Percentiles rank a stretch among this genome's conserved stretches.
Conservation (phyloP, 345 rosid species). For the Mercurialis annua region DNA sequence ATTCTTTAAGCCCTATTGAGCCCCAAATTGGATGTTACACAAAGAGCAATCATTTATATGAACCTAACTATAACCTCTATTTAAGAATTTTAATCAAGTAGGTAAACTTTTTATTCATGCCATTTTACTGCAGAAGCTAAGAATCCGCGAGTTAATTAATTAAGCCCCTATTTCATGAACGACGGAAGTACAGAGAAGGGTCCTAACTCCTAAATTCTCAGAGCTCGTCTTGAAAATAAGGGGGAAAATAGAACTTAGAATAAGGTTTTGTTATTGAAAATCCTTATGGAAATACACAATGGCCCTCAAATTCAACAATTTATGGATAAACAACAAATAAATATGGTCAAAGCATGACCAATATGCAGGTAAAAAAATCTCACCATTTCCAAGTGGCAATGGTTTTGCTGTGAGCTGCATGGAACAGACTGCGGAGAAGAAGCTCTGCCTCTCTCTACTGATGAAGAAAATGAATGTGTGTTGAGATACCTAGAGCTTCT, state of each 20-base stretch:
- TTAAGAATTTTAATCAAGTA: no score
- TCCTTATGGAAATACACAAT: not conserved
- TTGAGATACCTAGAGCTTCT: conserved; percentile 34
- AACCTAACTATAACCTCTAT: not conserved
- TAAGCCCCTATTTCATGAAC: not conserved
- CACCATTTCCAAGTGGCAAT: conserved; percentile 23
- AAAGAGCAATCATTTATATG: not conserved
- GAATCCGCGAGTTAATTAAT: not conserved
- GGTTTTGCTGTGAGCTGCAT: conserved; percentile 13
- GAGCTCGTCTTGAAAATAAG: not conserved
- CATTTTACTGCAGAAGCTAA: not conserved
- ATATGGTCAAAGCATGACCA: not conserved
- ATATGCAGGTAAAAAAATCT: conserved; percentile 14
- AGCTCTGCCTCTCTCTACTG: conserved; percentile 14
- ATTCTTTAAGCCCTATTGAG: not conserved
- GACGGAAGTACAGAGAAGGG: not conserved
- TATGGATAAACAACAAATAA: not conserved
- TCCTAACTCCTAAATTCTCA: not conserved
- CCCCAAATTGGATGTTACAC: not conserved
- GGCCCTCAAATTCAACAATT: not conserved
- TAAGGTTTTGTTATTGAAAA: not conserved
- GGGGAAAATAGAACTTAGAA: no score
- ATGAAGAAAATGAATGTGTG: conserved; percentile 33
- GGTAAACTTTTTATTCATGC: not conserved
- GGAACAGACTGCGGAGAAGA: conserved; percentile 10